phyloP scores from a whole-genome alignment of 2,329 filamentous ascomycete species.

The Elsinoe fawcettii region DNA sequence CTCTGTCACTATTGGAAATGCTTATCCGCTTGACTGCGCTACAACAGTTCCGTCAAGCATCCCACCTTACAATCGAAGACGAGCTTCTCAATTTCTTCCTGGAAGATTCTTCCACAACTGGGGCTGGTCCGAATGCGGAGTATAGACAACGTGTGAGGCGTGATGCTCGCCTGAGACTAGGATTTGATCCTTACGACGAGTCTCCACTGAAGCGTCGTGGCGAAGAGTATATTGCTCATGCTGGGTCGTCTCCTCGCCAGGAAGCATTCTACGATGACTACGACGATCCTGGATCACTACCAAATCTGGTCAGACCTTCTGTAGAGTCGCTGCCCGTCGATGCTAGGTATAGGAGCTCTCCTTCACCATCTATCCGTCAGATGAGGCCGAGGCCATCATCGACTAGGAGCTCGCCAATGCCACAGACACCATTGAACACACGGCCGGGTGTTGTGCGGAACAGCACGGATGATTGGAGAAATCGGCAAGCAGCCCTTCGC shows the following conservation, averaged over 20 bases:
- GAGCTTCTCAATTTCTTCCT: slow-evolving; percentile 86
- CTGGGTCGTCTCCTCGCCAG: slow-evolving; percentile 18
- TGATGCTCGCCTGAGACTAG: slow-evolving; percentile 55
- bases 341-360: neutral
- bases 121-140: slow-evolving; percentile 55
- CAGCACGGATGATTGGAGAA: slow-evolving; percentile 8
- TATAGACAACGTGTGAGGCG: slow-evolving; percentile 52
- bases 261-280: neutral
- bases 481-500: slow-evolving; percentile 10
- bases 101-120: slow-evolving; percentile 58
- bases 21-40: slow-evolving; percentile 76
- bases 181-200: slow-evolving; percentile 66
- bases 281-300: neutral
- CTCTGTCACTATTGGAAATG: slow-evolving; percentile 78
- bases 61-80: slow-evolving; percentile 82
- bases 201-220: slow-evolving; percentile 58
- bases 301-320: neutral
- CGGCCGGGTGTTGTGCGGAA: neutral
- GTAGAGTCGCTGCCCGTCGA: neutral
- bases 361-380: slow-evolving; percentile 3
- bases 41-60: slow-evolving; percentile 85
- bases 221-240: slow-evolving; percentile 54
- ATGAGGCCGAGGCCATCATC: neutral
- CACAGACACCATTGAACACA: neutral
- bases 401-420: slow-evolving; percentile 1